These are phyloP conservation scores for Phialocephala sp. DNA, from an alignment of 2,329 filamentous ascomycete genomes.

Conservation along the genomic window DNA sequence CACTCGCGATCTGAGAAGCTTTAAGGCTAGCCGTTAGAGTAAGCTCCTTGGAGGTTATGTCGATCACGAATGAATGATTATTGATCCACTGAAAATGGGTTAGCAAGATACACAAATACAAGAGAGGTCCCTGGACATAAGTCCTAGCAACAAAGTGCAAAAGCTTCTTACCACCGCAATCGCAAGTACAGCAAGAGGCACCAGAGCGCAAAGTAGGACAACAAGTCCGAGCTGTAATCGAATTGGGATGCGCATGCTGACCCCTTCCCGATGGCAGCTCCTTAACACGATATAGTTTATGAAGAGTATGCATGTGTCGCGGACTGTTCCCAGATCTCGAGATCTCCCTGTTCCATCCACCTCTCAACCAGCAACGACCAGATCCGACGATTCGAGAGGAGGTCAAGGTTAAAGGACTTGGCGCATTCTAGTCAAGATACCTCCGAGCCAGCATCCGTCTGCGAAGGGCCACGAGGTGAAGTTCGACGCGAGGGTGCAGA, in stretches of 20 bases:
- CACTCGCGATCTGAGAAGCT: slow-evolving; percentile 78
- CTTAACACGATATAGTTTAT: neutral
- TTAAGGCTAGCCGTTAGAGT: slow-evolving; percentile 85
- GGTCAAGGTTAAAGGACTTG: neutral
- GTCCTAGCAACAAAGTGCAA: neutral
- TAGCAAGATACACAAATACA: slow-evolving; percentile 34
- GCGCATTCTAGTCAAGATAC: neutral
- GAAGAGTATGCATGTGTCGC: neutral
- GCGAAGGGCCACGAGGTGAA: neutral
- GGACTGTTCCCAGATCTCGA: neutral
- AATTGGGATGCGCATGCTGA: slow-evolving; percentile 80
- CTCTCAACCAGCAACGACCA: neutral
- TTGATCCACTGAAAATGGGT: slow-evolving; percentile 52
- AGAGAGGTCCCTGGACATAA: neutral
- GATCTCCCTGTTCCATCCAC: neutral
- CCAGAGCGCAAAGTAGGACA: slow-evolving; percentile 75
- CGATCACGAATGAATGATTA: slow-evolving; percentile 65
- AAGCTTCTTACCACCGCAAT: slow-evolving; percentile 58
- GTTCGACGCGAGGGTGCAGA: neutral
- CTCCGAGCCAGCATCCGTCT: neutral
- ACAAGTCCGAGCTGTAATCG: slow-evolving; percentile 84
- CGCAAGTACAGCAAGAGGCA: slow-evolving; percentile 77
- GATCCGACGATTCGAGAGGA: neutral
- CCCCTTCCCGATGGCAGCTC: neutral
- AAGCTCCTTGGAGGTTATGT: slow-evolving; percentile 65